Evolutionary conservation across 352 stramenopile species (phyloP), one percentile per base, ranked within the genome.

Genomic region (Pythium monospermum): DNA sequence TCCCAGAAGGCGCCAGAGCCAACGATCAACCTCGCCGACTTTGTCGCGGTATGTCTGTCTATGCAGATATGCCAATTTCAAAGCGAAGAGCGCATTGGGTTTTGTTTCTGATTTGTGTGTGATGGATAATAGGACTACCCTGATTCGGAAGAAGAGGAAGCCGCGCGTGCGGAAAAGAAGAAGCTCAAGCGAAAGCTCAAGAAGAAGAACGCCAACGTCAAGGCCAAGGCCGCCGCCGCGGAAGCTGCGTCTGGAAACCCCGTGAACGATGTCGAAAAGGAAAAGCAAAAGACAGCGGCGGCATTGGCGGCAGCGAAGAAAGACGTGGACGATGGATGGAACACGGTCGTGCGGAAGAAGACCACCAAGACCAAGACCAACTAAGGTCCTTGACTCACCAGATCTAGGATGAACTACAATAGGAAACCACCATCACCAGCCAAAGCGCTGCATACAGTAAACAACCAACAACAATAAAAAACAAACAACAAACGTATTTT

Each of bases 141-240:
- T 37, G 81, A 92, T 61, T 86, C 78, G 38, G 81, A 92, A 48
- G 81, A 92, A 44, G 81, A 92, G 49, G 81, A 90, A 36, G 78
- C 66, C 4, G 76, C 79, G 36, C 81, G 81, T 42, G 68, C 74
- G 2, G 81, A 92, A 53, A 89, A 87, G 65, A 83, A 83, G 57
- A 83, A 83, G 61, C 66, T 80, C 7, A 87, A 87, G 75, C 70
- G 79, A 49, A 89, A 90, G 68, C 73, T 77, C 45, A 89, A 89
- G 70, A 88, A 87, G 61, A 81, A 83, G 59, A 91, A 85, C 63
- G 70, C 66, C 38, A 88, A 89, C 68, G 49, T 61, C 33, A 67
- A 66, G 50, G 49, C 48, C 19, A 64, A 64, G 57, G 57, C 50
- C 4, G 45, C 44, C 3, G 49, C 57, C 8, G 50, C 50, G 18